Evolutionary conservation across 75 land plant species (phyloP), one percentile per base, ranked within the genome.

Genomic region (Sequoia sempervirens): DNA sequence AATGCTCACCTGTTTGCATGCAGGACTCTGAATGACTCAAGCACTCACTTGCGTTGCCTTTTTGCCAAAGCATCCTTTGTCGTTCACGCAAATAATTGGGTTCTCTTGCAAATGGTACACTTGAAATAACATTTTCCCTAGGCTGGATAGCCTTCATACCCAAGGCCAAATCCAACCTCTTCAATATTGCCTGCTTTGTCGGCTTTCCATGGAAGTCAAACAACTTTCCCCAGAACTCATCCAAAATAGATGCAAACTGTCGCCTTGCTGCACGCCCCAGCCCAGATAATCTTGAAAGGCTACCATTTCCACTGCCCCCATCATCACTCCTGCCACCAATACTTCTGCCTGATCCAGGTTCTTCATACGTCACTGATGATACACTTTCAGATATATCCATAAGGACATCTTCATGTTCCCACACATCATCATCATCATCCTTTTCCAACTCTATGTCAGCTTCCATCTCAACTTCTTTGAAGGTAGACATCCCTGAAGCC

Each of bases 191-290:
- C 66, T 91, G 92, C 79, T 82, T 84, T 30, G 92, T 92, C 34
- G 87, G 75, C 80, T 93, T 94, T 23, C 99, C 99, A 89, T 98
- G 98, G 81, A 89, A 91, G 79, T 98, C 99, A 91, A 87, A 98
- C 75, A 96, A 83, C 73, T 93, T 90, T 11, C 94, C 94, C 99
- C 99, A 98, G 87, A 98, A 98, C 36, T 98, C 98, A 88, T 98
- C 94, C 70, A 98, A 94, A 89, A 90, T 80, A 2, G 86, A 87
- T 81, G 98, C 90, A 70, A 94, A 87, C 69, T 98, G 95, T 12
- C 93, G 90, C 75, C 99, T 86, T 81, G 98, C 96, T 68, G 98
- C 97, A 75, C 99, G 93, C 10, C 98, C 98, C 84, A 98, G 80
- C 61, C 98, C 99, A 12, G 95, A 93, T 68, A 94, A 83, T 82